These are phyloP conservation scores for Amniculicola lignicola DNA, from an alignment of 495 filamentous ascomycete genomes.

Conservation along the genomic window DNA sequence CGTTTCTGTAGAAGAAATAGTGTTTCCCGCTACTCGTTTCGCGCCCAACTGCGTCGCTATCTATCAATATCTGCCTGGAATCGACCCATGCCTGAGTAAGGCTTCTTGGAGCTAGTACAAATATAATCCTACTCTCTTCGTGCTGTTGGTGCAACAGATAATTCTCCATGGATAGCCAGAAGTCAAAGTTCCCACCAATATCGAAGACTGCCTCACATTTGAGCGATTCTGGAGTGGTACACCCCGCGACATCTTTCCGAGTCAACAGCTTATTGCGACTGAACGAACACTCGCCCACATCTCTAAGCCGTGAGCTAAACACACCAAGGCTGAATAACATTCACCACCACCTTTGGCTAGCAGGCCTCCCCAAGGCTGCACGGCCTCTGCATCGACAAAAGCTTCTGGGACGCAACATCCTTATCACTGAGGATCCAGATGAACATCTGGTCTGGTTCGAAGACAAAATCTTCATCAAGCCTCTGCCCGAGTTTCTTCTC, in stretches of 20 bases:
- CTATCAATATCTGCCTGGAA: neutral
- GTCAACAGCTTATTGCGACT: neutral
- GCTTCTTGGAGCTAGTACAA: neutral
- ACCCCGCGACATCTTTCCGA: neutral
- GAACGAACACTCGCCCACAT: neutral
- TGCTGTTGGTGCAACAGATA: neutral
- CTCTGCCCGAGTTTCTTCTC: constrained; percentile 16
- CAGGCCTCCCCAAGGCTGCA: constrained; percentile 8
- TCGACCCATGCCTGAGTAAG: neutral
- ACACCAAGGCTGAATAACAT: constrained; percentile 21
- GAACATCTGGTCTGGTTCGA: constrained; percentile 18
- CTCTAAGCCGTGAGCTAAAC: constrained; percentile 1
- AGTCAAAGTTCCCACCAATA: neutral
- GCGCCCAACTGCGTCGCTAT: neutral
- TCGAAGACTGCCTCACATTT: constrained; percentile 1
- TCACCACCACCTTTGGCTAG: constrained; percentile 24
- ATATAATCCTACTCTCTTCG: neutral
- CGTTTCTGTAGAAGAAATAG: neutral
- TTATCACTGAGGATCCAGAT: constrained; percentile 21
- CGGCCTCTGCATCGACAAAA: constrained; percentile 21
- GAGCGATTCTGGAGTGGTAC: neutral
- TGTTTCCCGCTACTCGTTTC: neutral
- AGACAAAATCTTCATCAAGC: constrained; percentile 15
- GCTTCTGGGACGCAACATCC: constrained; percentile 6
- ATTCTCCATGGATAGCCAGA: neutral